Evolutionary conservation across 352 stramenopile genomes (phyloP), one percentile per base, ranked within the genome.

Genomic region (Poterioochromonas sp.): DNA sequence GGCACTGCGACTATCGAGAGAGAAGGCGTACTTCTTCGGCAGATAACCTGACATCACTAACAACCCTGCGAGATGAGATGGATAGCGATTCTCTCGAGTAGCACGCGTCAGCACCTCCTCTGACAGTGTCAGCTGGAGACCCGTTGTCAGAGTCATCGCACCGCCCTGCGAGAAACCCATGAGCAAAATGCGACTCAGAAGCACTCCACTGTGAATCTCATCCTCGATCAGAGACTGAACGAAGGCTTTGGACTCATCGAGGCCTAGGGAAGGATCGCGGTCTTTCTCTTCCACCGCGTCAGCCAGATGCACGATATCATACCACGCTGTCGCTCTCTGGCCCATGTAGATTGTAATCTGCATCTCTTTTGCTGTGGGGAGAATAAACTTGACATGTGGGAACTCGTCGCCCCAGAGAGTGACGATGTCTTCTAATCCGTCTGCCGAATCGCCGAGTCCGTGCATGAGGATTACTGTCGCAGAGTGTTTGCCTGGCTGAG

Each of bases 111-210:
- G n/a, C n/a, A n/a, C n/a, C n/a, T n/a, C n/a, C n/a, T n/a, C n/a
- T n/a, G n/a, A n/a, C n/a, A n/a, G n/a, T n/a, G n/a, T n/a, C n/a
- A n/a, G n/a, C 29, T 74, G 40, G 1, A 74, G 26, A 1, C 65
- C 65, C 5, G 41, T 37, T 5, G 11, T 35, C n/a, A 74, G 29
- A 15, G 65, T 54, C 39, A 74, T 11, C 2, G 65, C 65, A 11
- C 65, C 65, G 35, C 65, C 65, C 29, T 74, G 65, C 1, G 65
- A 74, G n/a, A 74, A 74, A 18, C 65, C 65, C 51, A 37, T 37
- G 1, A 74, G 29, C 12, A 54, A 20, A 8, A 74, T 74, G 11
- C 65, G 65, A 35, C 5, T 11, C 8, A 29, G 29, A 26, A 37
- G 65, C 5, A 74, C 3, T 29, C 65, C 65, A 11, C 8, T 26